These are phyloP conservation scores for Syzygium aqueum DNA, from an alignment of 345 rosid species.

Conservation along the genomic window DNA sequence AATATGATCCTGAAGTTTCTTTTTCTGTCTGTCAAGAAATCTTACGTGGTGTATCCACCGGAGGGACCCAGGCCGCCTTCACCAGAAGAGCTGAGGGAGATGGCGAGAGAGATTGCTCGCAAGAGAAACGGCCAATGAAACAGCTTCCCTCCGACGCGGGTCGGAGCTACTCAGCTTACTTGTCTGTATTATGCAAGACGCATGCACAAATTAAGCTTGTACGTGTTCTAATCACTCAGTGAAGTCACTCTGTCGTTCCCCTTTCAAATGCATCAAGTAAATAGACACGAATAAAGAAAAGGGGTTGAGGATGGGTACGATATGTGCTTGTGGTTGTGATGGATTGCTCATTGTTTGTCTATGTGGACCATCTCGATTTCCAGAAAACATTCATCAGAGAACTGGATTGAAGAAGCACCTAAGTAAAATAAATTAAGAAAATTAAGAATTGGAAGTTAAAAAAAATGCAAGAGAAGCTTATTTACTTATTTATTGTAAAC, in stretches of 20 bases:
- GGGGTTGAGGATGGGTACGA: not conserved
- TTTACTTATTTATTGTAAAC: too few species aligned
- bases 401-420: not conserved
- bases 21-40: constrained; percentile 25
- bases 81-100: constrained; percentile 63
- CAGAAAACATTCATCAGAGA: not conserved
- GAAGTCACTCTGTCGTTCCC: not conserved
- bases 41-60: constrained; percentile 46
- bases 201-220: not conserved
- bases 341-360: not conserved
- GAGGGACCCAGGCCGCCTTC: constrained; percentile 48
- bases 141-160: not conserved
- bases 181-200: not conserved
- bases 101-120: constrained; percentile 50
- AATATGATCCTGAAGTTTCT: not conserved
- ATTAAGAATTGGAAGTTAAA: too few species aligned
- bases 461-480: too few species aligned
- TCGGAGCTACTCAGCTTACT: not conserved
- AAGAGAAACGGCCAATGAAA: constrained; percentile 21
- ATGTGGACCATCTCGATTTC: not conserved
- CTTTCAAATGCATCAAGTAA: not conserved
- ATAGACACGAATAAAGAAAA: not conserved
- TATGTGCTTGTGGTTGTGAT: not conserved
- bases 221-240: not conserved
- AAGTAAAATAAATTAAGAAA: too few species aligned